Conservation (phyloP, 2,329 filamentous ascomycete genomes). For the Pestalotiopsis sp. region DNA sequence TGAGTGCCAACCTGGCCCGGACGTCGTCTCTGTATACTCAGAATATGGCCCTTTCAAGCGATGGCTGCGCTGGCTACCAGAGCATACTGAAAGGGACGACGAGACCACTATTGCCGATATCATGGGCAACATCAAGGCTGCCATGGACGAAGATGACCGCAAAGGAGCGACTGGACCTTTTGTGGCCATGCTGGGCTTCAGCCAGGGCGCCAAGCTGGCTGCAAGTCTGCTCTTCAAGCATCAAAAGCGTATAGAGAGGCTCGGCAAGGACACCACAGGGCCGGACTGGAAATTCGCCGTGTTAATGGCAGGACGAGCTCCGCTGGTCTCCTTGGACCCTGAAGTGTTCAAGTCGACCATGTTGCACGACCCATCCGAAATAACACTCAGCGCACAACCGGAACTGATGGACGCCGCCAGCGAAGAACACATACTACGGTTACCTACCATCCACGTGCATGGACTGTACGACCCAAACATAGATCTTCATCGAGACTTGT, state of each 20-base stretch:
- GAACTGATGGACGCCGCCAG: conserved; percentile 37
- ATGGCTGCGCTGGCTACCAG: conserved; percentile 62
- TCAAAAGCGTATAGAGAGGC: conserved; percentile 50
- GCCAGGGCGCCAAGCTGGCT: conserved; percentile 64
- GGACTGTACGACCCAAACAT: conserved; percentile 62
- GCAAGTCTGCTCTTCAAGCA: conserved; percentile 61
- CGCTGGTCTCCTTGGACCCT: conserved; percentile 54
- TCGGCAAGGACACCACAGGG: conserved; percentile 20
- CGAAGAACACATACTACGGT: conserved; percentile 45
- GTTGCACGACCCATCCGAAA: conserved; percentile 24
- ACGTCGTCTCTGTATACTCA: conserved; percentile 64
- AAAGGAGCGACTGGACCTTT: conserved; percentile 54
- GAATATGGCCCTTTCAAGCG: conserved; percentile 64
- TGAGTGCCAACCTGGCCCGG: conserved; percentile 59
- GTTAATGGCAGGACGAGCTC: conserved; percentile 61
- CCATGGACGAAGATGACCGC: conserved; percentile 53
- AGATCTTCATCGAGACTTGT: conserved; percentile 54
- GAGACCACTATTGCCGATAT: conserved; percentile 39
- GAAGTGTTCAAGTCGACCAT: conserved; percentile 26
- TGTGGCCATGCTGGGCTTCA: conserved; percentile 65
- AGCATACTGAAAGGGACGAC: conserved; percentile 53
- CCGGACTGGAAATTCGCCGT: conserved; percentile 58
- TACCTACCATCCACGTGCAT: conserved; percentile 70
- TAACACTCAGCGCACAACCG: conserved; percentile 43
- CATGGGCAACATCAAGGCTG: conserved; percentile 36